A percentile compares a stretch with the other conserved stretches of the same genome.
phyloP scores from a whole-genome alignment of 352 stramenopile species.

The Discostella stelligera region DNA sequence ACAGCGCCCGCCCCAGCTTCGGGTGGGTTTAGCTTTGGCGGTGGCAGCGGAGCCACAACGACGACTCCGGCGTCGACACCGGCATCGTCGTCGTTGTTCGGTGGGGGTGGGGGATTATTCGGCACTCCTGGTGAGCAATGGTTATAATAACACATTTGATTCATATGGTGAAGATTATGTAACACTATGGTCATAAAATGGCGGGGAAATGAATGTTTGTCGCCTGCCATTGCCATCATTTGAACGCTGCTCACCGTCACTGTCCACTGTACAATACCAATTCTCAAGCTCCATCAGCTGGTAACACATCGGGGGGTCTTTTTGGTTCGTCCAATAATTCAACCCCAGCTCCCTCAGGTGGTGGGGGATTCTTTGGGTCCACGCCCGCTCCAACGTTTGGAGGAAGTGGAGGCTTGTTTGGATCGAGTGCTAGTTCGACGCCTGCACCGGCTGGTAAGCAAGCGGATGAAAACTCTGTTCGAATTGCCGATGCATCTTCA shows the following conservation, averaged over 20 bases:
- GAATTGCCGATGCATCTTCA: background rate
- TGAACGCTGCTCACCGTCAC: background rate
- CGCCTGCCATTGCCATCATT: background rate
- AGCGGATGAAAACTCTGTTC: background rate
- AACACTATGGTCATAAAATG: background rate
- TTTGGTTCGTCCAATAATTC: background rate
- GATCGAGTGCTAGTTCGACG: background rate
- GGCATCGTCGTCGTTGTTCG: background rate
- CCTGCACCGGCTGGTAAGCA: conserved; percentile 12
- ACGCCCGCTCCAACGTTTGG: conserved; percentile 11
- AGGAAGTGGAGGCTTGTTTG: conserved; percentile 23
- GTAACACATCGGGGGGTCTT: background rate
- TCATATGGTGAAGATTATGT: background rate
- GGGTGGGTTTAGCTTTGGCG: conserved; percentile 18
- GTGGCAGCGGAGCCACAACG: background rate
- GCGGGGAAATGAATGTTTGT: background rate
- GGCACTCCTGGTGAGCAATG: conserved; percentile 6
- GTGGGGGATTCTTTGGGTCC: conserved; percentile 6
- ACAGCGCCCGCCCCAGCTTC: conserved; percentile 12
- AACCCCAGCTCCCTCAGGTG: conserved; percentile 2
- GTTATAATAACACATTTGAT: background rate
- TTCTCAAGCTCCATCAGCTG: background rate
- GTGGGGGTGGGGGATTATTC: conserved; percentile 1
- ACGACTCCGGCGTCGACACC: background rate
- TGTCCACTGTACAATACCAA: background rate